Base-by-base conservation (phyloP, 805 yeast genomes). In the Phaffomyces thermotolerans region DNA sequence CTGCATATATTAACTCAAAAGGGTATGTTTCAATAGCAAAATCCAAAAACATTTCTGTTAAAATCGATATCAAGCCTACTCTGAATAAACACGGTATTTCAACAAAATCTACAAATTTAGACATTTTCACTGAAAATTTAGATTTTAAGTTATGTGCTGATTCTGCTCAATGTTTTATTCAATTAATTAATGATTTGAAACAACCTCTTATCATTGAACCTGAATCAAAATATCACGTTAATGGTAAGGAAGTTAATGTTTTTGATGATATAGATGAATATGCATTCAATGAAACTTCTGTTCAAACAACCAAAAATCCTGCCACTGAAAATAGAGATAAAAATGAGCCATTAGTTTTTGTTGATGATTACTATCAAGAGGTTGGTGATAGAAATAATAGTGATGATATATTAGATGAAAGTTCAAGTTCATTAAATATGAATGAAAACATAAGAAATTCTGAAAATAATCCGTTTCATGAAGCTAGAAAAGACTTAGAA, bases 131-230 rank as follows among this genome's bases (percentile, higher is more conserved):
- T 7, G 84, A 78, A 44, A 64, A 65, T 15, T 58, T 73, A 14
- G 67, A 64, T 18, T 37, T 82, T 1, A 79, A 78, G 23, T 45
- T 81, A 3, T 89, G 96, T 65, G 91, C 96, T 1, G 98, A 90
- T 58, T 87, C 96, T 0, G 72, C 80, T 0, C 83, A 86, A 53
- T 76, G 91, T 12, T 60, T 90, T 35, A 48, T 78, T 2, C 95
- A 84, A 48, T 54, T 85, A 8, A 50, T 81, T 9, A 79, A 76
- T 46, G 95, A 88, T 54, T 66, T 90, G 52, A 85, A 84, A 52
- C 77, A 76, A 13, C 89, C 90, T 0, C 62, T 85, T 2, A 62
- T 71, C 7, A 79, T 83, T 34, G 68, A 71, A 1, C 79, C 79
- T 47, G 77, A 76, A 3, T 75, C 76, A 31, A 84, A 79, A 60